Percentiles rank a stretch among this genome's conserved stretches.
Conservation (phyloP, 345 rosid genomes). For the Syzygium jambos region DNA sequence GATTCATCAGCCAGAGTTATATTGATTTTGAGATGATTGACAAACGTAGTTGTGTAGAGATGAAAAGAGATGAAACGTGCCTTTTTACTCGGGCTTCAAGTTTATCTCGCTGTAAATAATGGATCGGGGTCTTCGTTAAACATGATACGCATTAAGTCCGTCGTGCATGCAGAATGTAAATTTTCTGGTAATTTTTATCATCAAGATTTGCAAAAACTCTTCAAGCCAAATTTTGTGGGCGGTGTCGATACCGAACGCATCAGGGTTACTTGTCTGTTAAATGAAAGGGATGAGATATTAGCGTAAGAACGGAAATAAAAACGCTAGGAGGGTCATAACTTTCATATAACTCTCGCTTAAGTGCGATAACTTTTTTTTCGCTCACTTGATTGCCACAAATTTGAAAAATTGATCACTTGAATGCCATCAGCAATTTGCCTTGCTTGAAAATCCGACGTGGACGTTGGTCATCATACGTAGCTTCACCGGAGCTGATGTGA, state of each 20-base stretch:
- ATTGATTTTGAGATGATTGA: not conserved
- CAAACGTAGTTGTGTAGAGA: not conserved
- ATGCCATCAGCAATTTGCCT: too few relatives aligned
- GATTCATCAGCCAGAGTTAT: not conserved
- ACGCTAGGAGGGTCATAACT: too few relatives aligned
- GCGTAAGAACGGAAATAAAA: not conserved
- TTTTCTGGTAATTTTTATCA: not conserved
- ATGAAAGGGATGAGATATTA: not conserved
- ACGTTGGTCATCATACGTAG: too few relatives aligned
- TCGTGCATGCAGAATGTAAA: not conserved
- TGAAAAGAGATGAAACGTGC: not conserved
- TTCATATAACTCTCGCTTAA: too few relatives aligned
- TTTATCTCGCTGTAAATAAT: not conserved
- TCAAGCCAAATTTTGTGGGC: not conserved
- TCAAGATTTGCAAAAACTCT: not conserved
- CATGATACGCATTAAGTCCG: not conserved
- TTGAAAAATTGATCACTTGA: too few relatives aligned
- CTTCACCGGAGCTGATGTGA: too few relatives aligned
- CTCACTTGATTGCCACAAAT: too few relatives aligned
- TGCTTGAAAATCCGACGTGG: too few relatives aligned
- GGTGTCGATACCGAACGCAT: not conserved
- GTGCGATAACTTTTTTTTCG: too few relatives aligned
- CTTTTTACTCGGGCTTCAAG: not conserved
- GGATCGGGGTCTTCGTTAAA: not conserved
- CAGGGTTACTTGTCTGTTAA: not conserved